These are phyloP conservation scores for Fraxinus angustifolia DNA, from an alignment of 305 asterid genomes.

Conservation along the genomic window DNA sequence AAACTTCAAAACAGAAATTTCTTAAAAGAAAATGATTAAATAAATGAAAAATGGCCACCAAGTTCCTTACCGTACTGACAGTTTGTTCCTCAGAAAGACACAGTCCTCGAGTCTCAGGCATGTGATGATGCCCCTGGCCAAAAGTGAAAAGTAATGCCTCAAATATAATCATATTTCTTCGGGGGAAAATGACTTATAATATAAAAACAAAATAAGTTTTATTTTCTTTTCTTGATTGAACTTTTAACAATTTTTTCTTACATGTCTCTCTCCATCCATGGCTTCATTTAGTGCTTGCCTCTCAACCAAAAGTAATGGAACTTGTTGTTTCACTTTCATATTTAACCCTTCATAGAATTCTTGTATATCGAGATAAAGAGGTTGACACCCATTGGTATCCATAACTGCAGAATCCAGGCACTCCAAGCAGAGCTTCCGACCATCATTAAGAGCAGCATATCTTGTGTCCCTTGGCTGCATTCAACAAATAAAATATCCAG, in stretches of 20 bases:
- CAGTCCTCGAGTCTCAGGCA: constrained; percentile 59
- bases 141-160: neutral
- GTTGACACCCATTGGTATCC: constrained; percentile 51
- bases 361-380: constrained; percentile 51
- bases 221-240: neutral
- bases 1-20: neutral
- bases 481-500: neutral
- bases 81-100: constrained; percentile 64
- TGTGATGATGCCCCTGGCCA: constrained; percentile 54
- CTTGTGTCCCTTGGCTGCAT: constrained; percentile 45
- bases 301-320: constrained; percentile 53
- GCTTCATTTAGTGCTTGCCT: constrained; percentile 58
- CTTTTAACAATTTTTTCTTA: constrained; percentile 13
- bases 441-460: constrained; percentile 48
- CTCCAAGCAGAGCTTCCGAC: constrained; percentile 54
- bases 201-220: neutral
- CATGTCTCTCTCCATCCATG: constrained; percentile 57
- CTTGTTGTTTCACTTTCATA: constrained; percentile 56
- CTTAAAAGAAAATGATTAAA: neutral
- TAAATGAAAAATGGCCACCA: neutral
- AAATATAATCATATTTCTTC: neutral
- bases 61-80: constrained; percentile 43
- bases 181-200: neutral
- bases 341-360: constrained; percentile 46
- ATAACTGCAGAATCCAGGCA: constrained; percentile 52